Conservation (phyloP, 2,329 filamentous ascomycete genomes). For the Pestalotiopsis sp. region DNA sequence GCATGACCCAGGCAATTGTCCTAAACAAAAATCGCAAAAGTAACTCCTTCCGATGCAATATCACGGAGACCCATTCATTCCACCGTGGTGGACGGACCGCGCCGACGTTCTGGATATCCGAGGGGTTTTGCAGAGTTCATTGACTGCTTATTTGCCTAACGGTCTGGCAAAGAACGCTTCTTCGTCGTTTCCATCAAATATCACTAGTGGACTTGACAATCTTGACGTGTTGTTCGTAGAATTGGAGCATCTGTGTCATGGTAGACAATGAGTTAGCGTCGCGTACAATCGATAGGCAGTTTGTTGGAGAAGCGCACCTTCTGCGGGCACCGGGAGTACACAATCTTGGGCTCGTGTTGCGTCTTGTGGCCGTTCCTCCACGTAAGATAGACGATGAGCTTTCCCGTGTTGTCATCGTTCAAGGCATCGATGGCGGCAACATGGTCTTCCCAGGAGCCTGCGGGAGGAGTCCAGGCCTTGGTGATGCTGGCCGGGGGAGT, state of each 20-base stretch:
- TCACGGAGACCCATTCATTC: background rate
- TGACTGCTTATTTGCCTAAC: background rate
- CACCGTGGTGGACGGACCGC: background rate
- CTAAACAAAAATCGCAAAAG: background rate
- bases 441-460: slow-evolving; percentile 77
- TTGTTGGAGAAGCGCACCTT: slow-evolving; percentile 53
- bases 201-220: slow-evolving; percentile 43
- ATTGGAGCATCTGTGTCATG: slow-evolving; percentile 55
- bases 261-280: slow-evolving; percentile 4
- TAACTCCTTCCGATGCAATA: background rate
- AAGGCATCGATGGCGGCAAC: slow-evolving; percentile 73
- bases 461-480: slow-evolving; percentile 65
- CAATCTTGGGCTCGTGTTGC: slow-evolving; percentile 67
- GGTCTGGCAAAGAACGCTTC: background rate
- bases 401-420: slow-evolving; percentile 62
- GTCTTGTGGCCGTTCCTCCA: slow-evolving; percentile 78
- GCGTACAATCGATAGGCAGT: background rate
- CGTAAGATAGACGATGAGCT: slow-evolving; percentile 68
- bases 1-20: background rate
- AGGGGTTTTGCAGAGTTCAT: background rate
- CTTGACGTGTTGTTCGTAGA: slow-evolving; percentile 61
- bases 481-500: slow-evolving; percentile 48
- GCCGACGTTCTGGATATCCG: background rate
- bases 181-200: background rate
- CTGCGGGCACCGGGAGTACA: slow-evolving; percentile 79